Base-by-base conservation (phyloP, 352 stramenopile species). In the Sclerospora graminicola region DNA sequence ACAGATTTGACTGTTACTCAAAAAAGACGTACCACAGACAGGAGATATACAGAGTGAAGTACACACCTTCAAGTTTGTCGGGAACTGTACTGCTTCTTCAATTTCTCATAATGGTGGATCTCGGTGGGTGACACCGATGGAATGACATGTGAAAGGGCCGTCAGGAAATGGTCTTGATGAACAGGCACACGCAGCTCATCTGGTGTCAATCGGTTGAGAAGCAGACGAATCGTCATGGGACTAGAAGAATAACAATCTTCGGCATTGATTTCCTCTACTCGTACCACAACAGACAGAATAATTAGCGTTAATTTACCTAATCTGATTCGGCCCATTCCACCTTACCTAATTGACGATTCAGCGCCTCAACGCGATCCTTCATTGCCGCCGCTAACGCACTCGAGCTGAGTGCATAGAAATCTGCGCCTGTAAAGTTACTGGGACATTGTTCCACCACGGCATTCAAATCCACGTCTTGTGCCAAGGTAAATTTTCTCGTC, bases 51-150 rank as follows among this genome's bases (percentile, higher is more conserved):
- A 2, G 16, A 15, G 28, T 35, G 5, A 9, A 15, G 13, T 9
- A 16, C 21, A 5, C 34, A n/a, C 32, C 31, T 43, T 60, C 36
- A 60, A 13, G 39, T 54, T 61, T 83, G 60, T 15, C 60, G 73
- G 6, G 71, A 87, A 45, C 71, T 93, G 60, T 89, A 95, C 66
- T 95, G 76, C 34, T 76, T 52, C 36, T 83, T 82, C 24, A 95
- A 65, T 18, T 73, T 77, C 47, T 95, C 84, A 56, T 95, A 95
- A 48, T 95, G 84, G 29, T 59, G 48, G 30, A 94, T 69, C 57
- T 95, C 84, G 6, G 81, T 77, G 2, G 72, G 59, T 6, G 82
- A 93, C 18, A 95, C 84, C 0, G 84, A 95, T 44, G 84, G 82
- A 44, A 83, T 64, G 1, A 94, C 67, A 21, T 75, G 60, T 19